Evolutionary conservation across 768 basidiomycete species (phyloP).

Genomic region (Tulasnella sp.): DNA sequence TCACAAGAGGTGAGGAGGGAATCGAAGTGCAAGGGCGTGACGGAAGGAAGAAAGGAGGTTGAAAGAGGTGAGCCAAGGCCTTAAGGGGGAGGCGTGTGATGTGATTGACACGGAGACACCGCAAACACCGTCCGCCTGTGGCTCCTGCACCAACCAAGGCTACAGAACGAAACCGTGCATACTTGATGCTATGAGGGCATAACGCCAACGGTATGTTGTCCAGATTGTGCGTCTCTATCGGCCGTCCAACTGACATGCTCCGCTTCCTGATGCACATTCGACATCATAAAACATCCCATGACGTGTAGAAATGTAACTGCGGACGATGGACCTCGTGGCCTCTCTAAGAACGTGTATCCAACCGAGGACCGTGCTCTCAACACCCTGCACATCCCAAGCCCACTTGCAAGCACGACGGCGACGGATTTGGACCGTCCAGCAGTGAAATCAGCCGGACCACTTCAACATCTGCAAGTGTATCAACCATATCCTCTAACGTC

Average conservation of each 20-base stretch:
- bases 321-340: not conserved
- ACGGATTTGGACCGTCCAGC: not conserved
- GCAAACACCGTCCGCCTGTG: not conserved
- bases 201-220: no score
- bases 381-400: not conserved
- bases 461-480: not conserved
- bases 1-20: not conserved
- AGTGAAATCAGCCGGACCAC: not conserved
- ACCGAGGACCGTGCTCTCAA: not conserved
- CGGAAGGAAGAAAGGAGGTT: not conserved
- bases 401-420: not conserved
- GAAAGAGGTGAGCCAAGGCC: not conserved
- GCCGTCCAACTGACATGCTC: no score
- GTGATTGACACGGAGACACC: not conserved
- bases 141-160: no score
- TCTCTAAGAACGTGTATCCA: not conserved
- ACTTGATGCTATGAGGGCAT: no score
- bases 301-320: not conserved
- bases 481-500: not conserved
- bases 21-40: not conserved
- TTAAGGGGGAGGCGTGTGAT: not conserved
- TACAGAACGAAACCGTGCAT: no score
- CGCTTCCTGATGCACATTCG: no score
- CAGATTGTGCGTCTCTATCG: no score
- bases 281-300: slow-evolving; percentile 14